These are phyloP conservation scores for Sphaerulina musiva DNA, from an alignment of 2,329 filamentous ascomycete genomes.

Conservation along the genomic window DNA sequence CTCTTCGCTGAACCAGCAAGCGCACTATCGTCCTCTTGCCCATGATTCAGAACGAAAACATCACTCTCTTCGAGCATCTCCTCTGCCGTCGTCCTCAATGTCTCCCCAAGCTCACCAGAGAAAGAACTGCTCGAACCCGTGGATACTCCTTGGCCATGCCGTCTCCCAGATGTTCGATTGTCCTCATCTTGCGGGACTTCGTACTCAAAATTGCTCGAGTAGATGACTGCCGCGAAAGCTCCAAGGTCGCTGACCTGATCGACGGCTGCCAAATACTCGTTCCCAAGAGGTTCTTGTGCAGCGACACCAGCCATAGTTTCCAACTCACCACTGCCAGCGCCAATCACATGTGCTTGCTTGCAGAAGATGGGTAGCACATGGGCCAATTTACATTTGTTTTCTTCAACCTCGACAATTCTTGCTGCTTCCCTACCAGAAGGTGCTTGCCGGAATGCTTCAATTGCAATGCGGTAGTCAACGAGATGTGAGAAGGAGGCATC, in stretches of 20 bases:
- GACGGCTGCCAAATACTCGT: conserved; percentile 56
- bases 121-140: conserved; percentile 13
- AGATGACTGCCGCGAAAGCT: conserved; percentile 79
- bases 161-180: not conserved
- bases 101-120: conserved; percentile 13
- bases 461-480: conserved; percentile 72
- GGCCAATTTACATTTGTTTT: conserved; percentile 65
- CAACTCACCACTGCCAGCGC: conserved; percentile 65
- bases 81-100: conserved; percentile 11
- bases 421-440: conserved; percentile 44
- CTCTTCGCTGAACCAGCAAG: conserved; percentile 10
- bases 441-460: conserved; percentile 64
- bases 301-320: conserved; percentile 28
- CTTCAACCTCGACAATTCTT: conserved; percentile 43
- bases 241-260: conserved; percentile 70
- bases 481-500: conserved; percentile 81
- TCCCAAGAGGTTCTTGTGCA: conserved; percentile 34
- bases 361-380: conserved; percentile 86
- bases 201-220: conserved; percentile 69
- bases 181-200: conserved; percentile 37
- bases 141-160: conserved; percentile 4
- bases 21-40: conserved; percentile 11
- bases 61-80: conserved; percentile 20
- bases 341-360: conserved; percentile 83
- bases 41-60: conserved; percentile 16